phyloP scores from a whole-genome alignment of 1,284 basidiomycete species.

The Neotropicomus parvogracilis region DNA sequence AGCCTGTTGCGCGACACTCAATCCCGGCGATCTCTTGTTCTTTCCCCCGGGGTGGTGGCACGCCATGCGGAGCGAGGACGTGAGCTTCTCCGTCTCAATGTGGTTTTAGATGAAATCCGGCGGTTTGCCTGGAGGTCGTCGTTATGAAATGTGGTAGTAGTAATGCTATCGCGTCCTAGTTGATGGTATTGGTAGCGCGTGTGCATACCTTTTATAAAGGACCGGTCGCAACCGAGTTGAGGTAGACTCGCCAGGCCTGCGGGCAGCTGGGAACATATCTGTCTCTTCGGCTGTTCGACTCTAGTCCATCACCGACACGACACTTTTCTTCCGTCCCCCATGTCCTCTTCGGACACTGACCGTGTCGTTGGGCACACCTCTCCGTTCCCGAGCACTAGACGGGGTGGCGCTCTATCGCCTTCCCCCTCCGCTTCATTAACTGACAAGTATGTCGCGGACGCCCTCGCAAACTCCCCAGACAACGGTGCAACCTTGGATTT shows the following conservation, averaged over 20 bases:
- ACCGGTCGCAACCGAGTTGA: slow-evolving; percentile 31
- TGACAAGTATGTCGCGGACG: slow-evolving; percentile 60
- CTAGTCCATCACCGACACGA: slow-evolving; percentile 12
- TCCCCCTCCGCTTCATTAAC: slow-evolving; percentile 45
- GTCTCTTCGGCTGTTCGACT: slow-evolving; percentile 12
- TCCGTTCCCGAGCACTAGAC: slow-evolving; percentile 23
- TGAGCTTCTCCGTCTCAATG: slow-evolving; percentile 76
- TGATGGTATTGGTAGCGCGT: slow-evolving; percentile 10
- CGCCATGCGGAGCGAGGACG: slow-evolving; percentile 78
- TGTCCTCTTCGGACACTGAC: slow-evolving; percentile 36
- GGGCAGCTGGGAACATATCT: slow-evolving; percentile 19
- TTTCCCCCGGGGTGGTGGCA: slow-evolving; percentile 95
- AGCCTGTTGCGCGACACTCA: slow-evolving; percentile 65
- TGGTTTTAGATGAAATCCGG: slow-evolving; percentile 58
- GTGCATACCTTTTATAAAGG: slow-evolving; percentile 23
- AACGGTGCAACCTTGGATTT: slow-evolving; percentile 80
- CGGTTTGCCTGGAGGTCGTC: slow-evolving; percentile 27
- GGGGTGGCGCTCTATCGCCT: slow-evolving; percentile 27
- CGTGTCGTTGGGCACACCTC: slow-evolving; percentile 31
- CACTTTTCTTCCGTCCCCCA: slow-evolving; percentile 13
- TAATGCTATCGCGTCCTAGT: not conserved
- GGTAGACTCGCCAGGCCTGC: slow-evolving; percentile 17
- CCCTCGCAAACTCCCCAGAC: slow-evolving; percentile 67
- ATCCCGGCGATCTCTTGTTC: slow-evolving; percentile 81
- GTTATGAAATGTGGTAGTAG: slow-evolving; percentile 1